Evolutionary conservation across 2,329 filamentous ascomycete species (phyloP).

Genomic region (Beauveria scarabaeidicola): DNA sequence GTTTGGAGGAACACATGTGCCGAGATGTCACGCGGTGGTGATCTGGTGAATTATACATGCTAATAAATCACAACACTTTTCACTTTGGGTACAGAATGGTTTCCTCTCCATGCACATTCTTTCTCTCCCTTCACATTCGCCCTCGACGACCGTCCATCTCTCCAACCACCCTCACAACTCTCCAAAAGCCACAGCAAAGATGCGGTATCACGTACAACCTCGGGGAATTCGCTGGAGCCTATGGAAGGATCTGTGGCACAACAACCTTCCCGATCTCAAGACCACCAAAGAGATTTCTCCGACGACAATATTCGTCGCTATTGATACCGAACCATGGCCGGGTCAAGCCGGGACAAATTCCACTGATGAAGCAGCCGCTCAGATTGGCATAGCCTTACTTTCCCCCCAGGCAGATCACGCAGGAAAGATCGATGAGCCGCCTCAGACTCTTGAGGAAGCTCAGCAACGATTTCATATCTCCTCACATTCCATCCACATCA

Average conservation of each 20-base stretch:
- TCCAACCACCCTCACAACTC: neutral
- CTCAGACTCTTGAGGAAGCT: neutral
- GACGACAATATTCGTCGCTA: slow-evolving; percentile 2
- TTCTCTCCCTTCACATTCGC: neutral
- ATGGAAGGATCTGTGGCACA: neutral
- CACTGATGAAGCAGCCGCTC: neutral
- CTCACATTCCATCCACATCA: neutral
- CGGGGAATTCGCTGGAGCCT: neutral
- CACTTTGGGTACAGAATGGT: neutral
- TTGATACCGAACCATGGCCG: slow-evolving; percentile 6
- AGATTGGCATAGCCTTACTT: slow-evolving; percentile 3
- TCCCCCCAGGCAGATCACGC: neutral
- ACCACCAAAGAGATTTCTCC: neutral
- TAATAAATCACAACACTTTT: neutral
- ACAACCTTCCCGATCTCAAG: neutral
- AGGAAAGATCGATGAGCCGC: neutral
- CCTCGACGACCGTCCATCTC: neutral
- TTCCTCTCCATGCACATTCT: neutral
- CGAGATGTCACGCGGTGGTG: neutral
- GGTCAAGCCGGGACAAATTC: neutral
- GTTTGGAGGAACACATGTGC: neutral
- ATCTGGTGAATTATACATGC: neutral
- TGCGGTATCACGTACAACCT: neutral
- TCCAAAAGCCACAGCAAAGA: neutral
- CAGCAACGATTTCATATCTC: neutral